phyloP scores from a whole-genome alignment of 352 stramenopile species.

The Blastocystis hominis region DNA sequence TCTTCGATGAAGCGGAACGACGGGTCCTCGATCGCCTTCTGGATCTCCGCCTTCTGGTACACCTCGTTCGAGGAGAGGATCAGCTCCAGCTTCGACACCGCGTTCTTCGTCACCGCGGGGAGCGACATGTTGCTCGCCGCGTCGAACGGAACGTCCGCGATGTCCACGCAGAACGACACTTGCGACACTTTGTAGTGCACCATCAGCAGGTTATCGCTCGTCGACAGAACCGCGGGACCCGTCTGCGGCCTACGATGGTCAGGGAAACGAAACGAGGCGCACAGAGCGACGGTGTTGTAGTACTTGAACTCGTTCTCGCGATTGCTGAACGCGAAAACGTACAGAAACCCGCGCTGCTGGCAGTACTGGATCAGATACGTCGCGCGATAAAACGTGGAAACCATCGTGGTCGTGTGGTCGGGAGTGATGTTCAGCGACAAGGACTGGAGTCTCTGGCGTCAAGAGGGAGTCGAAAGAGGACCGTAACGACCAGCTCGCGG shows the following conservation, averaged over 20 bases:
- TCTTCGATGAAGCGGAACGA: not conserved
- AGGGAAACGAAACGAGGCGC: not conserved
- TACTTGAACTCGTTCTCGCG: conserved; percentile 7
- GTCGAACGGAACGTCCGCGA: conserved; percentile 4
- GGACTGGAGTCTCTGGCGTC: not conserved
- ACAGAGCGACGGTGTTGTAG: conserved; percentile 36
- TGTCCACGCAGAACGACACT: not conserved
- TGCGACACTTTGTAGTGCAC: not conserved
- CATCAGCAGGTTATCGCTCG: conserved; percentile 4
- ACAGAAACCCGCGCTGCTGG: not conserved
- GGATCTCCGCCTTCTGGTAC: not conserved
- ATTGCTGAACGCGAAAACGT: conserved; percentile 29
- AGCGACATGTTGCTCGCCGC: not conserved
- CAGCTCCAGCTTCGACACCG: no score
- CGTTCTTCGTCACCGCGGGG: not conserved
- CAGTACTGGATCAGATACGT: conserved; percentile 30
- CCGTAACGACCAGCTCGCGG: conserved; percentile 8
- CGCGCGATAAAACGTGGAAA: conserved; percentile 7
- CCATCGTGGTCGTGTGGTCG: not conserved
- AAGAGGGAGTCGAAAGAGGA: not conserved
- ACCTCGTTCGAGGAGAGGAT: no score
- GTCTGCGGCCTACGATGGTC: not conserved
- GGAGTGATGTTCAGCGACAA: not conserved
- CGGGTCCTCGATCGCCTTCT: not conserved
- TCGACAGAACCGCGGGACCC: not conserved